phyloP scores from a whole-genome alignment of 2,329 filamentous ascomycete genomes.

The Emericellopsis atlantica region DNA sequence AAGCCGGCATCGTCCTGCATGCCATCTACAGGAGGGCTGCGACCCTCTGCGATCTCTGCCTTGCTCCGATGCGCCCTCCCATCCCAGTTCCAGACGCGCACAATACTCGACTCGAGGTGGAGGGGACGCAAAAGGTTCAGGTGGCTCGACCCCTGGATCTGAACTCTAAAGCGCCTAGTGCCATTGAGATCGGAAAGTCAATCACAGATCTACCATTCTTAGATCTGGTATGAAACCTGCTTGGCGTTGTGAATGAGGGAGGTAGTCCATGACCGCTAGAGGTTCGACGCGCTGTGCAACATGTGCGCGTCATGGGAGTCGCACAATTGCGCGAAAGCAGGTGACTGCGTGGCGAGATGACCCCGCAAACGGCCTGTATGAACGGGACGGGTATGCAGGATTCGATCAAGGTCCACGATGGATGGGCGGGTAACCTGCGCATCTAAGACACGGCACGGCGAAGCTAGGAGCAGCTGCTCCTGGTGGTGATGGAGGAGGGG shows the following conservation, averaged over 20 bases:
- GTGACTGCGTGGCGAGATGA: background rate
- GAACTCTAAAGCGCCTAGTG: no score
- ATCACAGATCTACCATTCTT: no score
- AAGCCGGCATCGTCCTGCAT: no score
- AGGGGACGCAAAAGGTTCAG: background rate
- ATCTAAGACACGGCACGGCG: background rate
- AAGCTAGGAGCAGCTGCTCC: background rate
- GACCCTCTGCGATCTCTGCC: no score
- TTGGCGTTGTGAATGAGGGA: background rate
- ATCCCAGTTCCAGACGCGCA: no score
- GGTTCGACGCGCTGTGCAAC: background rate
- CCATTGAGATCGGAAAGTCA: no score
- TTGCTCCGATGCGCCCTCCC: no score
- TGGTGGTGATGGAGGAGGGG: background rate
- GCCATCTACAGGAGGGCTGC: no score
- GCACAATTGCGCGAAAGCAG: background rate
- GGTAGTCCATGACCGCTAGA: background rate
- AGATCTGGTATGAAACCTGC: background rate
- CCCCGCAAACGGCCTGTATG: no score
- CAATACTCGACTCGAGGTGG: no score
- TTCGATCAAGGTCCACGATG: no score
- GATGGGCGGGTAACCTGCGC: background rate
- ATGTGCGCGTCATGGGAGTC: constrained; percentile 1
- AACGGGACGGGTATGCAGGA: no score
- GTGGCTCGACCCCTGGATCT: background rate